Evolutionary conservation across 306 rosid species (phyloP), one percentile per base, ranked within the genome.

Genomic region (Rosa multiflora): DNA sequence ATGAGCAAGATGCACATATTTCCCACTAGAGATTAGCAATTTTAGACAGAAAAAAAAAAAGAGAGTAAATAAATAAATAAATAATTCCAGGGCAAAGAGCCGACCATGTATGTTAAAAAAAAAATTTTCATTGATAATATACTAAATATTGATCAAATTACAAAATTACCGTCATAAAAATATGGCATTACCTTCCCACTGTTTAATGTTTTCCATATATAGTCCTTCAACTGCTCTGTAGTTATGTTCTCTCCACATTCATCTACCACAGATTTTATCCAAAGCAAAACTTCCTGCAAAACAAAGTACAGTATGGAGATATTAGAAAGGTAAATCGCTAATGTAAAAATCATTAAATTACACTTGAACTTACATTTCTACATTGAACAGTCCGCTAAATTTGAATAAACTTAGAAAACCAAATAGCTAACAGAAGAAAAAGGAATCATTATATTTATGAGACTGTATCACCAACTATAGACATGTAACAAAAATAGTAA

Each of bases 231-330:
- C 81, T 93, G 94, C 63, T 93, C 94, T 71, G 82, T 87, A 40
- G 93, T 90, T 82, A 93, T 90, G 81, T 87, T 71, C 72, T 96
- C 97, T 86, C 99, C 99, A 86, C 91, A 84, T 85, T 91, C 98
- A 0, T 85, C 91, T 37, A 96, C 99, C 40, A 96, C 83, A 63
- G 92, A 87, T 83, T 94, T 91, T 82, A 96, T 93, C 99, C 99
- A 96, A 78, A 94, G 97, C 69, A 96, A 85, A 81, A 91, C 99
- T 86, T 93, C 99, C 97, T 96, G 91, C 80, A 93, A 14, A 85
- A 78, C 77, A 79, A 64, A 82, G 72, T 52, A 62, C 21, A 58
- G 37, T 20, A 56, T 8, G 26, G 21, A 11, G 49, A 76, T 39
- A 62, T 77, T 66, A 82, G 14, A 46, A 68, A 29, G 55, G 44